Conservation (phyloP, 1,284 basidiomycete genomes). For the Quambalaria eucalypti region DNA sequence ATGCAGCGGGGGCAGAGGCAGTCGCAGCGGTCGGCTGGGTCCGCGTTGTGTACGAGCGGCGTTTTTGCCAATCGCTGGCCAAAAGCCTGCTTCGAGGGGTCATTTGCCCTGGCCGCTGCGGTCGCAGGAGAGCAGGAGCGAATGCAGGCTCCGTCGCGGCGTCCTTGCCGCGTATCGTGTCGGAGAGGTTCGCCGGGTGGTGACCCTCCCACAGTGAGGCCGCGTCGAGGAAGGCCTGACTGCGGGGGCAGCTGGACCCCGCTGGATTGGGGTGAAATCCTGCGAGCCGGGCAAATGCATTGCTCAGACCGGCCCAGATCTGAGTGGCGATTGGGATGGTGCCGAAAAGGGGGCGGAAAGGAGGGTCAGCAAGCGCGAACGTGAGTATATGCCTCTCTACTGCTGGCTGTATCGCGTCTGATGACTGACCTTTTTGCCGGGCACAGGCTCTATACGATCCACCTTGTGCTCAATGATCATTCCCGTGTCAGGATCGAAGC, state of each 20-base stretch:
- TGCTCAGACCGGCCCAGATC: conserved; percentile 1
- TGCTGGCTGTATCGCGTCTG: too few relatives aligned
- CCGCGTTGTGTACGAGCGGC: background rate
- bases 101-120: too few relatives aligned
- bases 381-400: too few relatives aligned
- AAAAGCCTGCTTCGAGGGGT: background rate
- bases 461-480: conserved; percentile 33
- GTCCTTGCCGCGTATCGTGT: too few relatives aligned
- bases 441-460: conserved; percentile 40
- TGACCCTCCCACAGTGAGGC: background rate
- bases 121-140: background rate
- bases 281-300: background rate
- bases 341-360: background rate
- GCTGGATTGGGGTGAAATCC: too few relatives aligned
- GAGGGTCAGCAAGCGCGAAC: conserved; percentile 7
- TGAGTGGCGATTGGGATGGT: background rate
- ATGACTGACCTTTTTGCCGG: conserved; percentile 31
- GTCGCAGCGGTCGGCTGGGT: background rate
- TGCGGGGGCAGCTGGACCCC: too few relatives aligned
- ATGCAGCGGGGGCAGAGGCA: background rate
- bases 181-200: background rate
- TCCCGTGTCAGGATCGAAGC: conserved; percentile 32
- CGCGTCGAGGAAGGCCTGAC: too few relatives aligned
- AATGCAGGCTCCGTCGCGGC: background rate
- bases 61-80: background rate